Percentiles rank a stretch among this genome's conserved stretches.
Evolutionary conservation across 1,139 yeast species (phyloP).

Genomic region (Kodamaea sp.): DNA sequence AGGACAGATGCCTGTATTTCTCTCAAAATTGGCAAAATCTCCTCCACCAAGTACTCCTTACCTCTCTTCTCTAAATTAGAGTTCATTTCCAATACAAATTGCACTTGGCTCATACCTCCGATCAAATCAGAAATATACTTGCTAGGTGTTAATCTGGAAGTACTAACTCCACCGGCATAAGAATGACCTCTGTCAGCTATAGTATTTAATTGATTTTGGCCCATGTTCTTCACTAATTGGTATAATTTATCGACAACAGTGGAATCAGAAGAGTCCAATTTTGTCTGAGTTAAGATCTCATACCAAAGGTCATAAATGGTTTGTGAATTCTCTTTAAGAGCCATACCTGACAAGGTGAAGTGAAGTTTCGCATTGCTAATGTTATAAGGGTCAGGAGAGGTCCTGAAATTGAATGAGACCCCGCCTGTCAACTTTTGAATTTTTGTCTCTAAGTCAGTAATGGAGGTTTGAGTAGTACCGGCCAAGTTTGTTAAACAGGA

Average conservation of each 20-base stretch:
- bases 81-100: slow-evolving; percentile 65
- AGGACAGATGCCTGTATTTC: slow-evolving; percentile 53
- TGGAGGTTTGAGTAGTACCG: slow-evolving; percentile 70
- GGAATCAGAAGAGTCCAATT: slow-evolving; percentile 45
- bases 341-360: slow-evolving; percentile 63
- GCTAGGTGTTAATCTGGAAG: slow-evolving; percentile 62
- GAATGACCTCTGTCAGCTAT: slow-evolving; percentile 89
- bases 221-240: slow-evolving; percentile 70
- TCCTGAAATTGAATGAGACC: slow-evolving; percentile 57
- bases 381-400: slow-evolving; percentile 57
- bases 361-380: slow-evolving; percentile 47
- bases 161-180: slow-evolving; percentile 71
- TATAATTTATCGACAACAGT: slow-evolving; percentile 69
- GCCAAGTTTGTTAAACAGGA: slow-evolving; percentile 77
- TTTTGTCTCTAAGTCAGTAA: slow-evolving; percentile 82
- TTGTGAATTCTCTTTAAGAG: slow-evolving; percentile 64
- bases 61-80: slow-evolving; percentile 50
- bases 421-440: slow-evolving; percentile 89
- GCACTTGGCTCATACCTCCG: slow-evolving; percentile 75
- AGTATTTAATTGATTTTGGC: slow-evolving; percentile 75
- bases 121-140: slow-evolving; percentile 64
- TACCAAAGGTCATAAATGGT: slow-evolving; percentile 66
- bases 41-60: slow-evolving; percentile 48
- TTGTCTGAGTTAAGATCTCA: slow-evolving; percentile 69
- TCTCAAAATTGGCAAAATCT: slow-evolving; percentile 64